Conservation (phyloP, 345 rosid genomes). For the Populus tremula region DNA sequence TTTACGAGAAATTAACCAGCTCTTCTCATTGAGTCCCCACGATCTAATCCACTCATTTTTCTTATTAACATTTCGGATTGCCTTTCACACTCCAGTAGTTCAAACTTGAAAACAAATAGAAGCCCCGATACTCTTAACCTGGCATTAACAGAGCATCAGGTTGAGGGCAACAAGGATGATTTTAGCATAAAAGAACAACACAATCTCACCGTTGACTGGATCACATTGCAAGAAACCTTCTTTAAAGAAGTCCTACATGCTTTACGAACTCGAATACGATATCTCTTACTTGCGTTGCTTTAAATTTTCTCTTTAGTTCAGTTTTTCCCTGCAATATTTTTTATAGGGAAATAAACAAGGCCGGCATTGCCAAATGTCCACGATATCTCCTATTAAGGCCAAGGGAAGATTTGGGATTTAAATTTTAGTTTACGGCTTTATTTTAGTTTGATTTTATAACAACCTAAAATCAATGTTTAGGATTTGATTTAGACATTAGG, state of each 20-base stretch:
- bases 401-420: too few species aligned
- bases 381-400: background rate
- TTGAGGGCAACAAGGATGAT: background rate
- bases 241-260: background rate
- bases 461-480: too few species aligned
- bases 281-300: background rate
- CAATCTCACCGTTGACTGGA: background rate
- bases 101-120: background rate
- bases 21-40: background rate
- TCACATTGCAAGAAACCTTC: background rate
- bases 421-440: too few species aligned
- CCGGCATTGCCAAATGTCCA: background rate
- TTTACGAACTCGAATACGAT: background rate
- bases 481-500: too few species aligned
- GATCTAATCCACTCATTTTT: too few species aligned
- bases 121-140: background rate
- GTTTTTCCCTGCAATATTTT: background rate
- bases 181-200: background rate
- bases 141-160: background rate
- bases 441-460: too few species aligned
- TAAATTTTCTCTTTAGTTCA: background rate
- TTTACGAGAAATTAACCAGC: background rate
- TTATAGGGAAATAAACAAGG: background rate
- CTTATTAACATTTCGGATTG: background rate
- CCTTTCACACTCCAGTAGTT: background rate